Conservation (phyloP, 805 yeast species). For the Torulaspora maleeae region DNA sequence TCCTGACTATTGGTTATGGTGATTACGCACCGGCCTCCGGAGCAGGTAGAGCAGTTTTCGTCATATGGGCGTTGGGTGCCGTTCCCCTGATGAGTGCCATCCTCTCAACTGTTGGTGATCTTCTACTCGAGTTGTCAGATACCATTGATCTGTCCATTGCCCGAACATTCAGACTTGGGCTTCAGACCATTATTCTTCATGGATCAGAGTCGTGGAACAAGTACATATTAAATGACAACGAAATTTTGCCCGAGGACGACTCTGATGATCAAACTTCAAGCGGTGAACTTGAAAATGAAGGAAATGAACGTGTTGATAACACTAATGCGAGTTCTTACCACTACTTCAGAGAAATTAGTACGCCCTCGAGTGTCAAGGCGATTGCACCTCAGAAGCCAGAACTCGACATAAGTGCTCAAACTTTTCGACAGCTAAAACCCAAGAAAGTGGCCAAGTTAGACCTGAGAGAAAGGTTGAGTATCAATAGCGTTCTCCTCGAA, state of each 20-base stretch:
- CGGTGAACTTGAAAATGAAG: slow-evolving; percentile 7
- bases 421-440: too few species aligned
- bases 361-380: background rate
- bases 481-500: too few species aligned
- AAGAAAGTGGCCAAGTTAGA: too few species aligned
- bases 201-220: slow-evolving; percentile 7
- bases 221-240: slow-evolving; percentile 9
- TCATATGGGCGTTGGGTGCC: slow-evolving; percentile 76
- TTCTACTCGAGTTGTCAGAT: slow-evolving; percentile 23
- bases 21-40: slow-evolving; percentile 58
- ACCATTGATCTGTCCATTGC: slow-evolving; percentile 21
- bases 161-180: slow-evolving; percentile 12
- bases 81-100: slow-evolving; percentile 84
- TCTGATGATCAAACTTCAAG: background rate
- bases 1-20: slow-evolving; percentile 84
- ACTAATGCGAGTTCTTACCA: background rate
- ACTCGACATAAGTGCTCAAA: background rate
- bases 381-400: background rate
- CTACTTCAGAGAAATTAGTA: background rate
- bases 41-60: slow-evolving; percentile 69
- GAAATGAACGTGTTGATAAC: background rate
- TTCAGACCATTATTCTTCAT: slow-evolving; percentile 12
- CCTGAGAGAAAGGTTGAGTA: background rate
- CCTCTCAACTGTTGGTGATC: slow-evolving; percentile 66
- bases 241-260: slow-evolving; percentile 10